Evolutionary conservation across 495 filamentous ascomycete species (phyloP).

Genomic region (Lophium mytilinum): DNA sequence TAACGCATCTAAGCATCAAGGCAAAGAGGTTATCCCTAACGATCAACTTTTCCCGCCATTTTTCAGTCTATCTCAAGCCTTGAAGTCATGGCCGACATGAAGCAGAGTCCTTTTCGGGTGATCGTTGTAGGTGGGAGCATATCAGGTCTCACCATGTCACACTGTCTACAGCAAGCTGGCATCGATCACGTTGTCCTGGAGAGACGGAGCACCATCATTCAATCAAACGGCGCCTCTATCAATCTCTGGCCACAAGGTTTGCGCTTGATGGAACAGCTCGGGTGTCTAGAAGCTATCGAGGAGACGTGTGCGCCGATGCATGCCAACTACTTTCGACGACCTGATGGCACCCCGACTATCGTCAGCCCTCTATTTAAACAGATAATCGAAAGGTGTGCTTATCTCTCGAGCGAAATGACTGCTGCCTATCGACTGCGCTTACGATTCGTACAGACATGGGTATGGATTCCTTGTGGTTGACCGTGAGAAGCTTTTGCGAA

Average conservation of each 20-base stretch:
- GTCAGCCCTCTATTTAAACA: too few relatives aligned
- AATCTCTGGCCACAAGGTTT: background rate
- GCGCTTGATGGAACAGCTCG: background rate
- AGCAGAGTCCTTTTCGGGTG: conserved; percentile 33
- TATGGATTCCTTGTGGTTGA: background rate
- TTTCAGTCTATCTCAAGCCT: too few relatives aligned
- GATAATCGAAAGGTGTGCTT: too few relatives aligned
- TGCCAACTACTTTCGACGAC: too few relatives aligned
- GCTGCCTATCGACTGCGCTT: background rate
- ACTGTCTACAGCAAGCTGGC: conserved; percentile 35
- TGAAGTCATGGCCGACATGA: too few relatives aligned
- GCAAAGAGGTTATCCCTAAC: too few relatives aligned
- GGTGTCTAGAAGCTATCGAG: background rate
- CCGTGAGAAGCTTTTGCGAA: background rate
- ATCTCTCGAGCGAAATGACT: too few relatives aligned
- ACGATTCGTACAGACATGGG: background rate
- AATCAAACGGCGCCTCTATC: background rate
- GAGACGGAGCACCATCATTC: conserved; percentile 29
- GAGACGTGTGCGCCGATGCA: background rate
- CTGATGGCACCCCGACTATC: too few relatives aligned
- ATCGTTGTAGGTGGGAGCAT: conserved; percentile 36
- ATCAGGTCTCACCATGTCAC: conserved; percentile 40
- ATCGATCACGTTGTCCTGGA: conserved; percentile 49
- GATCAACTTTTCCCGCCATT: too few relatives aligned
- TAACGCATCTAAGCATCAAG: too few relatives aligned